phyloP scores from a whole-genome alignment of 192 early-diverging fungal species.

The Coemansia sp. region DNA sequence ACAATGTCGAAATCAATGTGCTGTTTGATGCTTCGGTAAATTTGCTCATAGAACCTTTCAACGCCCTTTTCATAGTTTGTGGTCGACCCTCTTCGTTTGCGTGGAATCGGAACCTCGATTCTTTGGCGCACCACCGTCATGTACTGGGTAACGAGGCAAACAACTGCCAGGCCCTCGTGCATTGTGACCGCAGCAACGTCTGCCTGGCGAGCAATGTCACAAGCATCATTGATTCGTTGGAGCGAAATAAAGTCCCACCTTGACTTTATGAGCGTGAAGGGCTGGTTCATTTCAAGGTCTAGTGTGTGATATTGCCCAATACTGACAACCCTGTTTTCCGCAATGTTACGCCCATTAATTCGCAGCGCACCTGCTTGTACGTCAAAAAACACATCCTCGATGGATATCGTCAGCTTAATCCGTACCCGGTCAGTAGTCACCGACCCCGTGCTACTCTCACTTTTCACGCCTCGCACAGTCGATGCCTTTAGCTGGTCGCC shows the following conservation, averaged over 20 bases:
- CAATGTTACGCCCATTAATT: conserved; percentile 84
- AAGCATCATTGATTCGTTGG: conserved; percentile 84
- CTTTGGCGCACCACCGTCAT: conserved; percentile 96
- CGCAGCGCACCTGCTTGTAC: conserved; percentile 78
- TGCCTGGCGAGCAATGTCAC: conserved; percentile 84
- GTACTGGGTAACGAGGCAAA: conserved; percentile 90
- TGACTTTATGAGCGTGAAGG: conserved; percentile 83
- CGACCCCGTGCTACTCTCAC: conserved; percentile 84
- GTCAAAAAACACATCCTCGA: conserved; percentile 91
- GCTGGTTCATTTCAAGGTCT: conserved; percentile 87
- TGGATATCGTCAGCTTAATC: conserved; percentile 77
- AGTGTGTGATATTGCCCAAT: conserved; percentile 92
- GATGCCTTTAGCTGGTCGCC: conserved; percentile 86
- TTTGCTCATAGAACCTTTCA: conserved; percentile 86
- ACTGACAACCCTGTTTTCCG: conserved; percentile 89
- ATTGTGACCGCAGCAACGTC: conserved; percentile 92
- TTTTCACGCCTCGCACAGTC: conserved; percentile 88
- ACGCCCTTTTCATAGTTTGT: conserved; percentile 90
- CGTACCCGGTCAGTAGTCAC: conserved; percentile 79
- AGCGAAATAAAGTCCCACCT: conserved; percentile 95
- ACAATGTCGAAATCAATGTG: conserved; percentile 91
- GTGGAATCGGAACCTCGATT: conserved; percentile 88
- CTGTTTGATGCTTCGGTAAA: conserved; percentile 81
- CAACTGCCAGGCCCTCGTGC: conserved; percentile 84
- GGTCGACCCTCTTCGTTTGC: conserved; percentile 88